A percentile compares a stretch with the other conserved stretches of the same genome.
Evolutionary conservation across 306 rosid genomes (phyloP).

Genomic region (Acacia melanoxylon): DNA sequence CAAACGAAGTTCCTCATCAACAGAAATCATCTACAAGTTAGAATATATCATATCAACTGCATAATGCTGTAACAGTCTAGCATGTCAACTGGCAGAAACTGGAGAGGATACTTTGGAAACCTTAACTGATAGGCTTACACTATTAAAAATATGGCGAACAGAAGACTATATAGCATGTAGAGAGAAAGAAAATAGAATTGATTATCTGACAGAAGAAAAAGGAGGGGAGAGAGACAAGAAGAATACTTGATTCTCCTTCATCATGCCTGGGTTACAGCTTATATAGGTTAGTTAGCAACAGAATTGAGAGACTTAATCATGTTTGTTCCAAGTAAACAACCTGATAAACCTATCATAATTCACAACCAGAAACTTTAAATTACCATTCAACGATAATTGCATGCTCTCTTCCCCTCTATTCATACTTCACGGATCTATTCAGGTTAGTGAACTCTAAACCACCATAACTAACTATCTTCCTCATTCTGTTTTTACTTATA

Average conservation of each 20-base stretch:
- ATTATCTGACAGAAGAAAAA: background rate
- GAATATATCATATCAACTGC: conserved; percentile 27
- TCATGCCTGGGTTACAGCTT: background rate
- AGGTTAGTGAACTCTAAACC: background rate
- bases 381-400: background rate
- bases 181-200: background rate
- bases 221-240: background rate
- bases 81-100: background rate
- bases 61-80: conserved; percentile 18
- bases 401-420: background rate
- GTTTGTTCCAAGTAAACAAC: background rate
- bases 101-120: background rate
- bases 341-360: background rate
- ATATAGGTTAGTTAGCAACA: background rate
- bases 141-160: background rate
- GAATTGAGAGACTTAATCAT: background rate
- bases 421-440: background rate
- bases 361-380: background rate
- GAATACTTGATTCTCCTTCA: background rate
- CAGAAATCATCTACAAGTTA: too few species aligned
- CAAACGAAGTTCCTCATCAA: too few species aligned
- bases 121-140: background rate
- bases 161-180: background rate
- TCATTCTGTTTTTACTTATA: background rate
- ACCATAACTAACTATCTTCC: background rate